phyloP scores from a whole-genome alignment of 306 rosid species.

The Hippophae tibetana region DNA sequence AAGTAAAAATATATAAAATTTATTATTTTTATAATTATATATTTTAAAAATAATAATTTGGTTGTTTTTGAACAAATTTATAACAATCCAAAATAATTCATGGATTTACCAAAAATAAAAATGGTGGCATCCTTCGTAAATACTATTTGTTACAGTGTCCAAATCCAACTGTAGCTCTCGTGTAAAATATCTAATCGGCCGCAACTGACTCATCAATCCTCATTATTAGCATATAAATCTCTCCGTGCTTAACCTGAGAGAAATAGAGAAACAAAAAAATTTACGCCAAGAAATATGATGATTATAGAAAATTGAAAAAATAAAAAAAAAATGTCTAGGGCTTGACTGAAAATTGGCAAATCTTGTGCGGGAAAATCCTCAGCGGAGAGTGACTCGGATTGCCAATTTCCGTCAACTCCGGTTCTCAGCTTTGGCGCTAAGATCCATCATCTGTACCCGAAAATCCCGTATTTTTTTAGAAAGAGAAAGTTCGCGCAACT shows the following conservation, averaged over 20 bases:
- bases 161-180: neutral
- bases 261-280: neutral
- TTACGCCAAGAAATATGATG: neutral
- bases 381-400: conserved; percentile 22
- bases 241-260: conserved; percentile 17
- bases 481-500: conserved; percentile 31
- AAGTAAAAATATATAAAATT: no score
- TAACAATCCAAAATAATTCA: no score
- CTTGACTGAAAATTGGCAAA: conserved; percentile 45
- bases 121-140: no score
- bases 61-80: no score
- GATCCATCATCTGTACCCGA: conserved; percentile 44
- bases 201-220: neutral
- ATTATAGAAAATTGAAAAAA: neutral
- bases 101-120: no score
- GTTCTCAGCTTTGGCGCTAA: conserved; percentile 24
- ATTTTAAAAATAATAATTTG: no score
- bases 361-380: conserved; percentile 30
- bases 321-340: conserved; percentile 33
- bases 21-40: no score
- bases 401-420: conserved; percentile 54
- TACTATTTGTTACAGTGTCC: no score
- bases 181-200: conserved; percentile 11
- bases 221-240: conserved; percentile 4
- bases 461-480: conserved; percentile 38